Conservation (phyloP, 2,329 filamentous ascomycete genomes). For the Fusarium sp. region DNA sequence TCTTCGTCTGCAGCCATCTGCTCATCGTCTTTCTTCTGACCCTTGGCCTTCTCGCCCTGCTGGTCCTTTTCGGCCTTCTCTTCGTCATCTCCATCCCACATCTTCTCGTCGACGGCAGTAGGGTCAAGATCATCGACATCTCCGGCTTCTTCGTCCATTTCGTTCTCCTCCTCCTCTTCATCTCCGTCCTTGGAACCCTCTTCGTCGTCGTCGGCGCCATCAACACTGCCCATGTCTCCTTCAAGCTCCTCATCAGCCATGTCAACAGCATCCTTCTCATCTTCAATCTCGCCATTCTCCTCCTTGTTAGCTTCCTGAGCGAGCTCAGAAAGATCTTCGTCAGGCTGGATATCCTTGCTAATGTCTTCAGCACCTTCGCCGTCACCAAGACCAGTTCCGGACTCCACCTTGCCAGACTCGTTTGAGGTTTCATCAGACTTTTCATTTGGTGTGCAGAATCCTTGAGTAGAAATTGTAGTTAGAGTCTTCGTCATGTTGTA, state of each 20-base stretch:
- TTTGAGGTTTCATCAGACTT: constrained; percentile 78
- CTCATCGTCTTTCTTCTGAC: constrained; percentile 74
- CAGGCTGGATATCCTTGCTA: constrained; percentile 93
- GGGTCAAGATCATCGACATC: constrained; percentile 93
- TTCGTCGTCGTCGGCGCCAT: constrained; percentile 72
- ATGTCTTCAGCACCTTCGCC: constrained; percentile 97
- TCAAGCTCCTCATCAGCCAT: constrained; percentile 94
- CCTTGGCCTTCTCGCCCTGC: constrained; percentile 78
- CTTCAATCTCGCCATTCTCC: constrained; percentile 75
- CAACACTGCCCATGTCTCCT: constrained; percentile 79
- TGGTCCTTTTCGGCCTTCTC: constrained; percentile 87
- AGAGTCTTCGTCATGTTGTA: constrained; percentile 83
- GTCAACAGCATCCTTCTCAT: constrained; percentile 88
- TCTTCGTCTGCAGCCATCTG: constrained; percentile 72
- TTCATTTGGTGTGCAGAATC: constrained; percentile 92
- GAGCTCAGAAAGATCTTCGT: constrained; percentile 92
- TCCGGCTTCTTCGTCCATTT: constrained; percentile 90
- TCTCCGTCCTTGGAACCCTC: constrained; percentile 72
- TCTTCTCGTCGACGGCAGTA: constrained; percentile 94
- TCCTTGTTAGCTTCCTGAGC: constrained; percentile 85
- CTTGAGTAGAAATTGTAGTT: constrained; percentile 81
- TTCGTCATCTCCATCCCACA: constrained; percentile 92
- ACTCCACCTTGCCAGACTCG: constrained; percentile 84
- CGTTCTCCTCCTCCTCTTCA: constrained; percentile 75
- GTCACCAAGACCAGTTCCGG: constrained; percentile 92